Percentiles rank a stretch among this genome's conserved stretches.
These are phyloP conservation scores for Scenedesmus sp. DNA, from an alignment of 163 green algal species.

Conservation along the genomic window DNA sequence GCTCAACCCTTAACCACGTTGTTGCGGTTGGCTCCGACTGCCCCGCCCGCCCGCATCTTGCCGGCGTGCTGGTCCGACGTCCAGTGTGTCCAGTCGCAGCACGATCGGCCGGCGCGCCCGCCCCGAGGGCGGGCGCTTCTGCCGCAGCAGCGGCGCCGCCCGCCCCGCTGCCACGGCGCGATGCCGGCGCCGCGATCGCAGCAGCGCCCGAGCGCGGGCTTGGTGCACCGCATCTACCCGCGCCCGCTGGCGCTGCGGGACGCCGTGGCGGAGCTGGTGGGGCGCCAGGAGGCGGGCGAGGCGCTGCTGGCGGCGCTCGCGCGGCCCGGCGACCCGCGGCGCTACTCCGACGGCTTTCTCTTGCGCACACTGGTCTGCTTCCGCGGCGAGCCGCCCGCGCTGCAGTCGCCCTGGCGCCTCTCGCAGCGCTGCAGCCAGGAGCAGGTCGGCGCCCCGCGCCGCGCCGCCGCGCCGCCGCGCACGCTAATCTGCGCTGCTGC, in stretches of 20 bases:
- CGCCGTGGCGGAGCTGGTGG: constrained; percentile 12
- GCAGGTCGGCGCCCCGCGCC: constrained; percentile 7
- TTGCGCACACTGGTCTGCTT: constrained; percentile 32
- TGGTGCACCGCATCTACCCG: constrained; percentile 34
- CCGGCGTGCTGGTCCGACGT: no score
- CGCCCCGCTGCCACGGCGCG: no score
- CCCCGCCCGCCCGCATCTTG: no score
- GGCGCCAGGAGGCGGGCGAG: neutral
- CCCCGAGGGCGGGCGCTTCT: no score
- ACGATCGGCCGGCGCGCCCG: no score
- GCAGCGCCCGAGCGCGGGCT: neutral
- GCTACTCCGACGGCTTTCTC: constrained; percentile 8
- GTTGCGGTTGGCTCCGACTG: no score
- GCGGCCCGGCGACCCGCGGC: neutral
- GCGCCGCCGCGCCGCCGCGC: neutral
- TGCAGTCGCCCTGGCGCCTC: constrained; percentile 33
- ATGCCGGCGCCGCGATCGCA: no score
- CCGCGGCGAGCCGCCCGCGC: neutral
- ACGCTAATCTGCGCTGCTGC: neutral
- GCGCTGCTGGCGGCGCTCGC: neutral
- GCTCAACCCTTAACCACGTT: no score
- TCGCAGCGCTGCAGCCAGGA: constrained; percentile 37
- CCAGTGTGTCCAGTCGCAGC: no score
- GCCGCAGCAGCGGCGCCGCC: no score
- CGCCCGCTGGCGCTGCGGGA: constrained; percentile 8